Conservation (phyloP, 176 grass and related monocot species). For the Carex pumila region DNA sequence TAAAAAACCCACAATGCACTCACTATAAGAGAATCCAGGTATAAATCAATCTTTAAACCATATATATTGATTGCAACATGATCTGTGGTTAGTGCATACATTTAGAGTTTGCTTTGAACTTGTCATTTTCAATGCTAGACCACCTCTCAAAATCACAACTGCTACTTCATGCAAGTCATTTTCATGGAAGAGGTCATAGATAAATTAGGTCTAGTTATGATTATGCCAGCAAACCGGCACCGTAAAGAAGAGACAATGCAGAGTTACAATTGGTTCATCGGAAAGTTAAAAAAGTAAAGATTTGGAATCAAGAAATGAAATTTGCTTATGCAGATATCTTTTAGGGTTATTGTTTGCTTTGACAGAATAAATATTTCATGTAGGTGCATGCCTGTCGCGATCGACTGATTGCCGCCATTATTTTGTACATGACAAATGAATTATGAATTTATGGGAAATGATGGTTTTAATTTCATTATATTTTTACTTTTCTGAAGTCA, state of each 20-base stretch:
- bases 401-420: constrained; percentile 17
- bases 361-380: neutral
- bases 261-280: constrained; percentile 24
- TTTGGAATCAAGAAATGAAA: constrained; percentile 16
- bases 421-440: constrained; percentile 10
- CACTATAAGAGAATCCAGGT: constrained; percentile 14
- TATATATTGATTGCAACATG: constrained; percentile 1
- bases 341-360: neutral
- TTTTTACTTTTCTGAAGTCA: constrained; percentile 18
- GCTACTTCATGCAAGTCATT: constrained; percentile 7
- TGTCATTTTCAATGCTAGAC: constrained; percentile 15
- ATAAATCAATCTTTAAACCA: neutral
- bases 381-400: constrained; percentile 1
- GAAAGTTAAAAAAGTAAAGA: constrained; percentile 14
- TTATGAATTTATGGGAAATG: neutral
- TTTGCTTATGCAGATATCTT: neutral
- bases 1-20: neutral
- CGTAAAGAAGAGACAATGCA: constrained; percentile 25
- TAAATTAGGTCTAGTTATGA: constrained; percentile 21
- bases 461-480: neutral
- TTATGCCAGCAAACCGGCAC: constrained; percentile 23
- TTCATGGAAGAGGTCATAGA: constrained; percentile 6
- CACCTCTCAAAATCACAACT: constrained; percentile 11
- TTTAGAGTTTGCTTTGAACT: constrained; percentile 20
- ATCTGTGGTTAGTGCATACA: constrained; percentile 10